phyloP scores from a whole-genome alignment of 2,329 filamentous ascomycete species.

The Tolypocladium sp. region DNA sequence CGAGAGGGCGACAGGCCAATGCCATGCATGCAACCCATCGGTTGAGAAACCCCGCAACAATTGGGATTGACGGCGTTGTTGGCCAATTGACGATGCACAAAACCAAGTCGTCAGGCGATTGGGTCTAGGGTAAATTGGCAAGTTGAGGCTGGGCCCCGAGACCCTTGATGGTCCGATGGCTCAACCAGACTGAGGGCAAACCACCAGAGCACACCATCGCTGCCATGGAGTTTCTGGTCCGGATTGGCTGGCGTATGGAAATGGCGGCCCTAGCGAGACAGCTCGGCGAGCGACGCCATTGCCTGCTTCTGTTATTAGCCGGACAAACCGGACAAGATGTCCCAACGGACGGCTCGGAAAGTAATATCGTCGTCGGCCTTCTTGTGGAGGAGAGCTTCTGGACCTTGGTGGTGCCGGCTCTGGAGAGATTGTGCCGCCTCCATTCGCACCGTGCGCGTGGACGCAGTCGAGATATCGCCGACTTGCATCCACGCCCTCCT shows the following conservation, averaged over 20 bases:
- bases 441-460: neutral
- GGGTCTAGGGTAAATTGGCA: conserved; percentile 14
- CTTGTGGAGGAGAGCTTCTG: neutral
- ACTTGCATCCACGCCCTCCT: neutral
- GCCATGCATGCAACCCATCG: neutral
- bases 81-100: conserved; percentile 15
- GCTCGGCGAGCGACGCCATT: neutral
- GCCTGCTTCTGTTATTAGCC: neutral
- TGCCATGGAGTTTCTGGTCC: neutral
- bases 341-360: neutral
- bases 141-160: neutral
- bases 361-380: neutral
- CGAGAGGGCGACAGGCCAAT: neutral
- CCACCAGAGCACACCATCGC: neutral
- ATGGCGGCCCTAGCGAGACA: neutral
- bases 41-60: conserved; percentile 12
- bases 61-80: conserved; percentile 16
- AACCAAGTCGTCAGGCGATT: conserved; percentile 12
- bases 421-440: neutral
- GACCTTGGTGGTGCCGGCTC: neutral
- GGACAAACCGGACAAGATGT: neutral
- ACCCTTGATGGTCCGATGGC: neutral
- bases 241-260: neutral
- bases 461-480: neutral
- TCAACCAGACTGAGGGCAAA: neutral